Percentiles rank a stretch among this genome's conserved stretches.
phyloP scores from a whole-genome alignment of 2,329 filamentous ascomycete genomes.

The Hypoxylon rubiginosum region DNA sequence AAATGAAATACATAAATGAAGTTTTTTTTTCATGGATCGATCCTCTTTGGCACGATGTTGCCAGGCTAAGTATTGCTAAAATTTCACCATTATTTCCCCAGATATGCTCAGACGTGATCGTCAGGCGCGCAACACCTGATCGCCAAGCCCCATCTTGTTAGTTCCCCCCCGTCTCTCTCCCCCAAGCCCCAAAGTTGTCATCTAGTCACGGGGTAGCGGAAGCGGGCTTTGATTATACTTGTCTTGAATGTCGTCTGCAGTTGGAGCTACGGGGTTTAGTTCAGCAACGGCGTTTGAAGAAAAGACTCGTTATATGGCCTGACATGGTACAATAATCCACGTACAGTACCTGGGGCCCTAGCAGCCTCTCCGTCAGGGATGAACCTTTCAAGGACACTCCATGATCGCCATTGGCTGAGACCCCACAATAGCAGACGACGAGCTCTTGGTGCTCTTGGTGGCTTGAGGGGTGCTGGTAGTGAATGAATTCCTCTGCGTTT shows the following conservation, averaged over 20 bases:
- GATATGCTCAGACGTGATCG: slow-evolving; percentile 41
- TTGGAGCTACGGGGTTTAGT: not conserved
- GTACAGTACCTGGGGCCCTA: slow-evolving; percentile 23
- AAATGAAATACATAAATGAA: too few relatives aligned
- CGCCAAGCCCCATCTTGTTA: slow-evolving; percentile 30
- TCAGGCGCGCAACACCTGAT: slow-evolving; percentile 37
- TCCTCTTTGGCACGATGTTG: too few relatives aligned
- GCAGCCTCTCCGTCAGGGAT: slow-evolving; percentile 32
- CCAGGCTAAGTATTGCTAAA: not conserved
- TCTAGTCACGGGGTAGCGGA: slow-evolving; percentile 21
- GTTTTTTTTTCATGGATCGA: too few relatives aligned
- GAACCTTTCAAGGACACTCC: slow-evolving; percentile 19
- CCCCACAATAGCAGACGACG: slow-evolving; percentile 21
- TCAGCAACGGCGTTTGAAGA: slow-evolving; percentile 10
- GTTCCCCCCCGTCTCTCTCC: not conserved
- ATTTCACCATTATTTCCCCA: slow-evolving; percentile 40
- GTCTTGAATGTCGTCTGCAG: not conserved
- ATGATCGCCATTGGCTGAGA: slow-evolving; percentile 29
- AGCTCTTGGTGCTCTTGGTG: slow-evolving; percentile 5
- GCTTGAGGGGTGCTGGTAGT: slow-evolving; percentile 26
- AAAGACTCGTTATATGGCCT: too few relatives aligned
- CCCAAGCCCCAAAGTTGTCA: not conserved
- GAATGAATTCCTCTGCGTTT: slow-evolving; percentile 2
- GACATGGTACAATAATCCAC: slow-evolving; percentile 1
- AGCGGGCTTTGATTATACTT: slow-evolving; percentile 11